These are phyloP conservation scores for Blastocystis sp. DNA, from an alignment of 352 stramenopile species.

Conservation along the genomic window DNA sequence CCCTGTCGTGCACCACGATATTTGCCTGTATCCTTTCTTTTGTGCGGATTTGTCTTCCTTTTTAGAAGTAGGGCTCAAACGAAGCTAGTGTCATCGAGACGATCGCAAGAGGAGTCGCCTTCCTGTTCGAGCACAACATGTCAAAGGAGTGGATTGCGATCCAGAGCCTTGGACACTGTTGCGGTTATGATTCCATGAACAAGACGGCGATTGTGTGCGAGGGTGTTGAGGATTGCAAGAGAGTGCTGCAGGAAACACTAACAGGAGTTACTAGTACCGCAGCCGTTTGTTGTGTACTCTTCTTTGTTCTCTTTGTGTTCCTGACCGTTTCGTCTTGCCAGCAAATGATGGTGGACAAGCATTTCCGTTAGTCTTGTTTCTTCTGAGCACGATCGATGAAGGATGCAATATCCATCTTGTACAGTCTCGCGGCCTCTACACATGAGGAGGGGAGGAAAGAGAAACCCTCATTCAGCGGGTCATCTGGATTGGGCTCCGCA, in stretches of 20 bases:
- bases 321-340: background rate
- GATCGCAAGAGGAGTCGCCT: background rate
- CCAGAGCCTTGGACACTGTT: constrained; percentile 5
- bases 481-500: constrained; percentile 71
- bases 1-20: background rate
- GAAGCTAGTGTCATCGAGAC: background rate
- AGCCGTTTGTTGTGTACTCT: background rate
- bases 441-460: background rate
- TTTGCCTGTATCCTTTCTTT: background rate
- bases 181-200: background rate
- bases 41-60: background rate
- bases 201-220: constrained; percentile 4
- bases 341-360: background rate
- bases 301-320: constrained; percentile 5
- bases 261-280: background rate
- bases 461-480: constrained; percentile 71
- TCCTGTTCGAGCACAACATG: background rate
- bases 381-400: background rate
- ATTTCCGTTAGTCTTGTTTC: constrained; percentile 17
- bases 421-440: constrained; percentile 30
- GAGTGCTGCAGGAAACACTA: background rate
- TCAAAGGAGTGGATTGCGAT: background rate
- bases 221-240: constrained; percentile 2
- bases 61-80: background rate
- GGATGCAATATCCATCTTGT: background rate